Conservation (phyloP, 768 basidiomycete genomes). For the Rhodotorula sphaerocarpa region DNA sequence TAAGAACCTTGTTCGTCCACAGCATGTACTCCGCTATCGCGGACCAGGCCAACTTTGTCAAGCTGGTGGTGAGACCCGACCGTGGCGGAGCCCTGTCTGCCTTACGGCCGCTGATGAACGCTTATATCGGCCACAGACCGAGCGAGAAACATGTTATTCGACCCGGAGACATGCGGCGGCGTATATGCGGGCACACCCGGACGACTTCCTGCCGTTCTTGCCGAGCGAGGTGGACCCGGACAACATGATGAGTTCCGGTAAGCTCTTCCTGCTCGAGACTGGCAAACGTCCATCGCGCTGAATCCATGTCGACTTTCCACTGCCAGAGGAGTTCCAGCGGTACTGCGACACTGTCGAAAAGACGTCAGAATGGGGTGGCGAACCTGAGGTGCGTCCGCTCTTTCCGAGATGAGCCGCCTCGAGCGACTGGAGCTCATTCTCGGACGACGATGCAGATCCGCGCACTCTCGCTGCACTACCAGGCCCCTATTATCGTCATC, state of each 20-base stretch:
- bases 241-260: constrained; percentile 53
- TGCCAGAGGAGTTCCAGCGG: constrained; percentile 43
- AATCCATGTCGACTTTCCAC: no score
- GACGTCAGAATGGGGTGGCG: constrained; percentile 92
- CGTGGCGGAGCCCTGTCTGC: neutral
- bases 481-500: constrained; percentile 80
- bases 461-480: constrained; percentile 71
- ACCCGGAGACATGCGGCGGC: constrained; percentile 64
- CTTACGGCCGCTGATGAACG: no score
- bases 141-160: constrained; percentile 54
- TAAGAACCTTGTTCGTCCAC: no score
- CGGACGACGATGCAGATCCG: constrained; percentile 51
- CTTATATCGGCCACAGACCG: neutral
- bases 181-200: constrained; percentile 71
- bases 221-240: constrained; percentile 58
- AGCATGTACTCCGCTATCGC: constrained; percentile 81
- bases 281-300: neutral
- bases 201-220: constrained; percentile 89
- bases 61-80: constrained; percentile 49
- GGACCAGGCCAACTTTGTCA: constrained; percentile 74
- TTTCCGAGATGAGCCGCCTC: neutral
- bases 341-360: constrained; percentile 73
- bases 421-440: neutral
- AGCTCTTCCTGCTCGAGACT: neutral
- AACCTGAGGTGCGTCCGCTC: constrained; percentile 59